Base-by-base conservation (phyloP, 139 green algal genomes). In the Chlorella sorokiniana region DNA sequence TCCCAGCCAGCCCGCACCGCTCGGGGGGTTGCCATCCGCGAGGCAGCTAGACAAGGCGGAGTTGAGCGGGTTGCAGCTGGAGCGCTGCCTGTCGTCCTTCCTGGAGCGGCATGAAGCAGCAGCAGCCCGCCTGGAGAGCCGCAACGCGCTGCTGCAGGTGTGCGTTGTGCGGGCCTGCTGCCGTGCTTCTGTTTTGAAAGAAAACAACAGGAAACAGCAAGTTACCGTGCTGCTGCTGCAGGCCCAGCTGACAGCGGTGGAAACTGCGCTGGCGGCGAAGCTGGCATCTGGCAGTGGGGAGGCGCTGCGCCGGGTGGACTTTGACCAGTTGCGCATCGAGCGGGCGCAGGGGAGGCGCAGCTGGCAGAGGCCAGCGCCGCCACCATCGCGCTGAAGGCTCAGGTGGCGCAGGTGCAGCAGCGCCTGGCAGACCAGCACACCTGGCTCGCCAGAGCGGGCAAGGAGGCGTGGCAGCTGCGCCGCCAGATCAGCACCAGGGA, bases 281-380 rank as follows among this genome's bases (percentile, higher is more conserved):
- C 89, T 94, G 84, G 89, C 96, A 84, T 91, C 94, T 89, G 92
- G 94, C 11, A 93, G 96, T 80, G 89, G 40, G 3, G 25, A 29
- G 14, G n/a, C 94, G 41, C 86, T 97, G 64, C 88, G 93, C 69
- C 81, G 88, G 29, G 90, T 97, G 0, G 94, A 98, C 87, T 97
- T 98, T 85, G 94, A 98, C 78, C 92, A 96, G 86, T 89, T 97
- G 9, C 96, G 96, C 84, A 98, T 98, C 65, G 92, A 98, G 80
- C 95, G 96, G 85, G 91, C 14, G 40, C 75, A 81, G 77, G 62
- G 7, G 77, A 82, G 35, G 45, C 40, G 1, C 33, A 67, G 27
- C 22, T 82, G 77, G 59, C 59, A 1, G 59, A 51, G 0, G 59
- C 59, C 9, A 33, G 40, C 11, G 59, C 75, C 18, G 59, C 38